Evolutionary conservation across 768 basidiomycete genomes (phyloP).

Genomic region (Phlegmacium glaucopus): DNA sequence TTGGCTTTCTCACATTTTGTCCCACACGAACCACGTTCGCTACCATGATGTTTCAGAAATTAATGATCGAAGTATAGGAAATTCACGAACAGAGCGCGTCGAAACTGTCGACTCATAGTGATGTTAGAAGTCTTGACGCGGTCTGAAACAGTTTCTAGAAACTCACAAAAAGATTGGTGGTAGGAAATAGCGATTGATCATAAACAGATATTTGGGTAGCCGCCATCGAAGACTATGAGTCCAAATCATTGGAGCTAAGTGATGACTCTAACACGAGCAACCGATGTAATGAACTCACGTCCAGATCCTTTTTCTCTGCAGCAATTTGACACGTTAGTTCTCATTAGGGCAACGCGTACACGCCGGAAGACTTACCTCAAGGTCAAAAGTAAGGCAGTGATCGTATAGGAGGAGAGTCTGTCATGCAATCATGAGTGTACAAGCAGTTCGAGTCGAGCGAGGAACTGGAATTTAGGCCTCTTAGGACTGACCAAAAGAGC

Average conservation of each 20-base stretch:
- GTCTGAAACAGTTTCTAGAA: background rate
- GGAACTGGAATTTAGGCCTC: background rate
- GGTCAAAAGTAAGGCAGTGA: slow-evolving; percentile 19
- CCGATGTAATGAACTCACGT: background rate
- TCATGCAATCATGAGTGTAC: background rate
- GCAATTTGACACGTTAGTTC: background rate
- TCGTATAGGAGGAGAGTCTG: slow-evolving; percentile 23
- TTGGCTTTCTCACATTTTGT: no score
- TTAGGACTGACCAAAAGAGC: background rate
- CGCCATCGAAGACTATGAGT: slow-evolving; percentile 23
- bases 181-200: slow-evolving; percentile 25
- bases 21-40: no score
- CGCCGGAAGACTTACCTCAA: slow-evolving; percentile 14
- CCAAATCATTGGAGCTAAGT: background rate
- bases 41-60: no score
- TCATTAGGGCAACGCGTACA: background rate
- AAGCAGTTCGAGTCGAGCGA: background rate
- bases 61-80: no score
- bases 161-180: slow-evolving; percentile 27
- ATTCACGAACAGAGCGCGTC: background rate
- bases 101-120: background rate
- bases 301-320: slow-evolving; percentile 2
- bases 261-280: no score
- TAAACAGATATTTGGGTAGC: slow-evolving; percentile 24
- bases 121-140: background rate